Evolutionary conservation across 768 basidiomycete genomes (phyloP).

Genomic region (Boletus subcaerulescens): DNA sequence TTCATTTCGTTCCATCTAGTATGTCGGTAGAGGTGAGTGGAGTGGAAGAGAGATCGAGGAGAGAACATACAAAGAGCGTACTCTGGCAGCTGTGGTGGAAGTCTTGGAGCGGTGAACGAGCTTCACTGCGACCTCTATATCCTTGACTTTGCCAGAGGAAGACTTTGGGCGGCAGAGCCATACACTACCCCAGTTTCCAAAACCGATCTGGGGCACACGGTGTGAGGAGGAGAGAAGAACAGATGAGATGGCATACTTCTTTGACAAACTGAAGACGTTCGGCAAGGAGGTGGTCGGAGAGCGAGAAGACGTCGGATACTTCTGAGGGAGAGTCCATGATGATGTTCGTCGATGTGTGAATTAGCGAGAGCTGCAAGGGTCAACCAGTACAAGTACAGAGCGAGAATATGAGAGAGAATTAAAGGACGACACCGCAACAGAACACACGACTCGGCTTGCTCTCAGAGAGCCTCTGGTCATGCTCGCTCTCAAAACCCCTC

Average conservation of each 20-base stretch:
- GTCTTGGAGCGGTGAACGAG: conserved; percentile 84
- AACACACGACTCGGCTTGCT: not conserved
- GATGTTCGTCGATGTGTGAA: not conserved
- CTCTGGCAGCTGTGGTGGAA: conserved; percentile 83
- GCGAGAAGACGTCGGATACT: conserved; percentile 61
- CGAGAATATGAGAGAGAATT: not conserved
- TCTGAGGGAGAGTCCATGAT: conserved; percentile 26
- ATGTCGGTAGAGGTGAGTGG: not conserved
- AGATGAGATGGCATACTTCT: conserved; percentile 47
- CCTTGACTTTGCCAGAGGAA: conserved; percentile 39
- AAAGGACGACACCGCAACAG: no score
- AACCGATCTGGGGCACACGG: conserved; percentile 62
- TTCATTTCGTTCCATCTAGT: conserved; percentile 98
- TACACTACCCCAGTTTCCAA: conserved; percentile 91
- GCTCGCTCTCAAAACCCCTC: not conserved
- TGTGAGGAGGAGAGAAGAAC: not conserved
- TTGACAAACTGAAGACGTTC: conserved; percentile 72
- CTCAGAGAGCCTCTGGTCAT: not conserved
- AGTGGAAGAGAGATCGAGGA: not conserved
- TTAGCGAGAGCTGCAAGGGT: not conserved
- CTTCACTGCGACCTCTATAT: conserved; percentile 79
- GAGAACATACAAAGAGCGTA: conserved; percentile 69
- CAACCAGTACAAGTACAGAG: conserved; percentile 26
- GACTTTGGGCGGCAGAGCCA: conserved; percentile 73
- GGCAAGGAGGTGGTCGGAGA: conserved; percentile 69